Evolutionary conservation across 2,329 filamentous ascomycete species (phyloP).

Genomic region (Simplicillium sp.): DNA sequence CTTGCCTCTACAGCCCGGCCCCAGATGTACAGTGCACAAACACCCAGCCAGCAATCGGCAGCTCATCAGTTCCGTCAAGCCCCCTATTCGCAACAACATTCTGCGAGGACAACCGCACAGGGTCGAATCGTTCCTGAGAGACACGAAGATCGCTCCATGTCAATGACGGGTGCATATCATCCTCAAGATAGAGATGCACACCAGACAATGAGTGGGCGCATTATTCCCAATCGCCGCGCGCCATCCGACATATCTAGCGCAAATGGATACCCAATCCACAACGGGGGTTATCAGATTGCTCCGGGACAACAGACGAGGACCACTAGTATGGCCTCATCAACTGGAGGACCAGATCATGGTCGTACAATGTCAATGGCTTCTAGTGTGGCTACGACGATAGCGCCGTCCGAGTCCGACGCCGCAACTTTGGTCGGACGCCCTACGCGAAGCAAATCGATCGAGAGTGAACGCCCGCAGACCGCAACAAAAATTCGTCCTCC

Average conservation of each 20-base stretch:
- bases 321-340: constrained; percentile 53
- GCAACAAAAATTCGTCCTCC: constrained; percentile 59
- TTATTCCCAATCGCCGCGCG: constrained; percentile 66
- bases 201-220: constrained; percentile 87
- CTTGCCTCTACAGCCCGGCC: constrained; percentile 70
- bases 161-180: constrained; percentile 68
- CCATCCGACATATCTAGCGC: constrained; percentile 29
- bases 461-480: constrained; percentile 46
- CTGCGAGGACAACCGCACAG: constrained; percentile 78
- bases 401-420: constrained; percentile 48
- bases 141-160: constrained; percentile 91
- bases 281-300: constrained; percentile 30
- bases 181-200: constrained; percentile 67
- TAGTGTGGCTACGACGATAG: constrained; percentile 62
- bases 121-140: constrained; percentile 86
- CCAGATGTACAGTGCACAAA: constrained; percentile 54
- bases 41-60: constrained; percentile 49
- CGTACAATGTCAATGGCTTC: constrained; percentile 92
- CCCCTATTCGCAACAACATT: constrained; percentile 53
- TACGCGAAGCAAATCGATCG: constrained; percentile 46
- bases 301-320: constrained; percentile 48
- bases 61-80: constrained; percentile 72
- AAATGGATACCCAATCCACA: constrained; percentile 24
- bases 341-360: constrained; percentile 32
- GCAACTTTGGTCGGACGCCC: constrained; percentile 41